Conservation (phyloP, 495 filamentous ascomycete species). For the Lophiotrema nucula region DNA sequence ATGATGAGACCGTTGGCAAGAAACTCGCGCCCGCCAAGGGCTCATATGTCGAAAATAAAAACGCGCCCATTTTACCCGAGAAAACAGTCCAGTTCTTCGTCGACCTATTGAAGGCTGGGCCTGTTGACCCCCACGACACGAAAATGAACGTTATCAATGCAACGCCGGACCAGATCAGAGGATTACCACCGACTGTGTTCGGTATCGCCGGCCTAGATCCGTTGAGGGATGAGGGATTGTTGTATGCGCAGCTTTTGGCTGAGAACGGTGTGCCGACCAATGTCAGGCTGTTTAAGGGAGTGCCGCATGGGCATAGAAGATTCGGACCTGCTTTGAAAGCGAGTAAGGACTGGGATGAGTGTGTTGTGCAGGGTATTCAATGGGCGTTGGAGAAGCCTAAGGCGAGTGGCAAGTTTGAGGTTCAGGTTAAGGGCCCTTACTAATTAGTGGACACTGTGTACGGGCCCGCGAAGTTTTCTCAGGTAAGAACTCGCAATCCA, state of each 20-base stretch:
- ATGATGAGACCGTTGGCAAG: not conserved
- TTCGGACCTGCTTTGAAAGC: constrained; percentile 8
- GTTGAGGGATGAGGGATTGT: constrained; percentile 19
- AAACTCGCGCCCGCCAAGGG: not conserved
- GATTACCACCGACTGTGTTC: constrained; percentile 15
- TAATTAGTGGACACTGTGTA: too few relatives aligned
- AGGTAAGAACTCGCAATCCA: too few relatives aligned
- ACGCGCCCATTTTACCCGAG: constrained; percentile 3
- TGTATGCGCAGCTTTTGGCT: constrained; percentile 16
- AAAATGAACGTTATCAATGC: constrained; percentile 6
- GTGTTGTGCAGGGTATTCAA: constrained; percentile 1
- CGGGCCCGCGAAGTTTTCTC: too few relatives aligned
- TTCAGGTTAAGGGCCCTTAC: too few relatives aligned
- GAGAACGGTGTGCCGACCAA: constrained; percentile 14
- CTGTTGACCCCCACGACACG: constrained; percentile 1
- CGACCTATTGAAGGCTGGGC: not conserved
- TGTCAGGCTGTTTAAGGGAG: constrained; percentile 13
- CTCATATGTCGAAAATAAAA: constrained; percentile 13
- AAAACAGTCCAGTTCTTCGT: constrained; percentile 6
- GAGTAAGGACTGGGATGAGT: constrained; percentile 6
- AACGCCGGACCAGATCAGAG: constrained; percentile 2
- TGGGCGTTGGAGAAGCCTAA: constrained; percentile 9
- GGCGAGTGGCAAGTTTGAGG: constrained; percentile 15
- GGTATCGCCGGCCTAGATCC: constrained; percentile 20
- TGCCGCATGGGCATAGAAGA: constrained; percentile 16